Base-by-base conservation (phyloP, 768 basidiomycete genomes). In the Tremella fuciformis region DNA sequence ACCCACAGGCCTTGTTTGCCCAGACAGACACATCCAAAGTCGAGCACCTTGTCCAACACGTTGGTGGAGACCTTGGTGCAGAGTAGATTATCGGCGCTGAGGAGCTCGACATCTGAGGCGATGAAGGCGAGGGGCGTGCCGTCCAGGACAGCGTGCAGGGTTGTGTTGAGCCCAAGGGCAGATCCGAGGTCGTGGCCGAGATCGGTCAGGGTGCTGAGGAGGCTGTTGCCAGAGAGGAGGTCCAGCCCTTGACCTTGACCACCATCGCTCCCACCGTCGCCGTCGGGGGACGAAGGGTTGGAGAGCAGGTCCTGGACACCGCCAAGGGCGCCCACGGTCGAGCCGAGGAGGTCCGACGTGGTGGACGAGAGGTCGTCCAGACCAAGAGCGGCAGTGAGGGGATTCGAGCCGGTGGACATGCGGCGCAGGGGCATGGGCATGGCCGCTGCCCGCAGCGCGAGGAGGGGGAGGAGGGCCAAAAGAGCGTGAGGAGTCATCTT, bases 11-110 rank as follows among this genome's bases (percentile, higher is more conserved):
- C 57, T 34, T 39, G 34, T 22, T 16, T 13, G 21, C 41, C 49
- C 15, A 24, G 18, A 52, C 59, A 61, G 18, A 41, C 19, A 51
- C 59, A 61, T 2, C 59, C 59, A 18, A 61, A 55, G 29, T 41
- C 55, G 37, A 56, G 56, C n/a, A n/a, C 15, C 18, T 38, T 22
- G 18, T 38, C 26, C 15, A 18, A 25, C 48, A 61, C 50, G 13
- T 3, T 22, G 18, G 55, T 55, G 25, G 15, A 3, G 8, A 57
- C 59, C 6, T 46, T 16, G 11, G 15, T 37, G 51, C 59, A 61
- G 4, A 44, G 9, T 16, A 56, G 46, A 4, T 26, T 44, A n/a
- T 22, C 25, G 7, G 24, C 3, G n/a, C 13, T 19, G 19, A 22
- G 25, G 8, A 61, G 48, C 24, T 57, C 48, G 34, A 57, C 2